Percentiles rank a stretch among this genome's conserved stretches.
Evolutionary conservation across 2,329 filamentous ascomycete species (phyloP).

Genomic region (Ceratocystiopsis brevicomis): DNA sequence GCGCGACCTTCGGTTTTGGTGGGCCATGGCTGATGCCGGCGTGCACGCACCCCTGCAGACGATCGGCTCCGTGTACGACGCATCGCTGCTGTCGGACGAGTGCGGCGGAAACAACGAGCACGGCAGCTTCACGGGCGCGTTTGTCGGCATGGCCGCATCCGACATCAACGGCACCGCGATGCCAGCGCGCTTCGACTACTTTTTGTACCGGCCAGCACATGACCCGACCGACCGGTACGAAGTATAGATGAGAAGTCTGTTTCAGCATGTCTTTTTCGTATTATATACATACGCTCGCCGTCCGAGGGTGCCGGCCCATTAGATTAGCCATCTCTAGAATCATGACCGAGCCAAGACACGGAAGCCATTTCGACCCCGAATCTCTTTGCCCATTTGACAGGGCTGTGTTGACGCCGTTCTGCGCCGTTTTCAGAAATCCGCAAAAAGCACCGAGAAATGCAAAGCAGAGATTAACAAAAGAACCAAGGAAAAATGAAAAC

Average conservation of each 20-base stretch:
- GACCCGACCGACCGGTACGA: slow-evolving; percentile 31
- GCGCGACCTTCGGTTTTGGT: slow-evolving; percentile 34
- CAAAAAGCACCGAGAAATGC: too few species aligned
- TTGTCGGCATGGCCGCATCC: slow-evolving; percentile 36
- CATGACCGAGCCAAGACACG: too few species aligned
- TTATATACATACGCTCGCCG: too few species aligned
- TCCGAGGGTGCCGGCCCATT: too few species aligned
- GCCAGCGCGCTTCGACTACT: slow-evolving; percentile 31
- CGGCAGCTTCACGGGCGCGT: slow-evolving; percentile 45
- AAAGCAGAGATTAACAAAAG: too few species aligned
- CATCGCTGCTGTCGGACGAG: slow-evolving; percentile 41
- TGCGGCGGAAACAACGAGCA: slow-evolving; percentile 41
- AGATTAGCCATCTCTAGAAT: too few species aligned
- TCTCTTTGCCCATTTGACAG: too few species aligned
- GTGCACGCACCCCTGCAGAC: slow-evolving; percentile 19
- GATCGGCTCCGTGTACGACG: slow-evolving; percentile 37
- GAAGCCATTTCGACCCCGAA: too few species aligned
- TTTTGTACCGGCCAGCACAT: slow-evolving; percentile 29
- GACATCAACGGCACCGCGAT: slow-evolving; percentile 32
- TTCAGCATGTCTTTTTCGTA: not conserved
- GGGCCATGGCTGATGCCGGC: slow-evolving; percentile 22
- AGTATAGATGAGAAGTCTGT: slow-evolving; percentile 6
- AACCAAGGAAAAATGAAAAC: too few species aligned
- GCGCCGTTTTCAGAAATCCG: too few species aligned
- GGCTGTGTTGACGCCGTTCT: too few species aligned